phyloP scores from a whole-genome alignment of 768 basidiomycete genomes.

The Rhodotorula babjevae region DNA sequence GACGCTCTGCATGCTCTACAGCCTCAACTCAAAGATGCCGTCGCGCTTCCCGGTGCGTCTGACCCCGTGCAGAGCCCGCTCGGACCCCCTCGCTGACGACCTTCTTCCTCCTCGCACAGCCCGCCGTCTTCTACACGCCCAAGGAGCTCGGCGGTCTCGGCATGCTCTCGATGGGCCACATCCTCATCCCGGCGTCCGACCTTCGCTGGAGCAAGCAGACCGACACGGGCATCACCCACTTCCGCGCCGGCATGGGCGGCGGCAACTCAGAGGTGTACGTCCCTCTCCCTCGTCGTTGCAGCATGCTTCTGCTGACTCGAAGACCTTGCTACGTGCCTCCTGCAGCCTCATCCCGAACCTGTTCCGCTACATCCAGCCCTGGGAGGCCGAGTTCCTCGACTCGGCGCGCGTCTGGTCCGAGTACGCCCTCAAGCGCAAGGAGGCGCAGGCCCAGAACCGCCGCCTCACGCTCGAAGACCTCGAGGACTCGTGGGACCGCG shows the following conservation, averaged over 20 bases:
- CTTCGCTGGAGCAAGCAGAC: constrained; percentile 98
- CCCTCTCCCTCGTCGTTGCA: background rate
- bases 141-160: constrained; percentile 98
- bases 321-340: too few species aligned
- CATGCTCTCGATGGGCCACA: constrained; percentile 99
- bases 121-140: constrained; percentile 48
- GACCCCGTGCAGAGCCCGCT: too few species aligned
- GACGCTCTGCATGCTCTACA: background rate
- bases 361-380: constrained; percentile 63
- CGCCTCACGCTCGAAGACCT: constrained; percentile 94
- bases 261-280: constrained; percentile 28
- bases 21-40: constrained; percentile 62
- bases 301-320: background rate
- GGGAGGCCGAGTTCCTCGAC: constrained; percentile 82
- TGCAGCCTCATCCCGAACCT: constrained; percentile 78
- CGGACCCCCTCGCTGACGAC: background rate
- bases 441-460: constrained; percentile 97
- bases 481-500: constrained; percentile 97
- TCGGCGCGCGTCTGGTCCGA: constrained; percentile 99
- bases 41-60: constrained; percentile 73
- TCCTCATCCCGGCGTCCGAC: constrained; percentile 95
- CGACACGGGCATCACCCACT: constrained; percentile 94
- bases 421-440: constrained; percentile 98
- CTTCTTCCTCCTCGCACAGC: background rate
- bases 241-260: constrained; percentile 85